Percentiles rank a stretch among this genome's conserved stretches.
These are phyloP conservation scores for Boletus sensibilis DNA, from an alignment of 768 basidiomycete genomes.

Conservation along the genomic window DNA sequence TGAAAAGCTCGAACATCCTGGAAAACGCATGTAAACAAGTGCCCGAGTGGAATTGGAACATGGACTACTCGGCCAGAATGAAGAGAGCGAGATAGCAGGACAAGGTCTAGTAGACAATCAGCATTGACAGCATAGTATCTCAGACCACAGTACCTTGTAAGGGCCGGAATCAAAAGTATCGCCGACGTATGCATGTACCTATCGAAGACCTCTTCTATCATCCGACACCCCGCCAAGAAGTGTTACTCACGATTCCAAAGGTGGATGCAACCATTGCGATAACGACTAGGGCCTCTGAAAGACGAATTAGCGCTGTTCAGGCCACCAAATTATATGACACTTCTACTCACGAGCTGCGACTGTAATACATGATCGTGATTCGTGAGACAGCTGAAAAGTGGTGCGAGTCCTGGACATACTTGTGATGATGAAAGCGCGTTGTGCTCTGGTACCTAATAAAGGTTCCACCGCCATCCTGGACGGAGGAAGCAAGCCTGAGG, in stretches of 20 bases:
- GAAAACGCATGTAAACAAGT: conserved; percentile 3
- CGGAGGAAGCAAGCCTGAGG: conserved; percentile 13
- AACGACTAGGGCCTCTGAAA: conserved; percentile 70
- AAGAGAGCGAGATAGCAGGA: conserved; percentile 86
- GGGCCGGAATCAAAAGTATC: conserved; percentile 16
- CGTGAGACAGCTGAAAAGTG: conserved; percentile 4
- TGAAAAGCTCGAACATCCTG: conserved; percentile 76
- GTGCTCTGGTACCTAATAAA: conserved; percentile 69
- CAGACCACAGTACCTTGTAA: conserved; percentile 49
- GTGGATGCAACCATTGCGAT: conserved; percentile 71
- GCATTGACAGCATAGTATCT: neutral
- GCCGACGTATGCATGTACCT: conserved; percentile 48
- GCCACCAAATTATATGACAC: neutral
- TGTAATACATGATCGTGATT: conserved; percentile 25
- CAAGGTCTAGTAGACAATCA: conserved; percentile 51
- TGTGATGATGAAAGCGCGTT: conserved; percentile 67
- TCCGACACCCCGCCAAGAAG: neutral
- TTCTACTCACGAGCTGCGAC: conserved; percentile 58
- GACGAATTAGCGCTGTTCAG: neutral
- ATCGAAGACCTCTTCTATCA: conserved; percentile 3
- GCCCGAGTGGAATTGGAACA: neutral
- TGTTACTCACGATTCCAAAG: conserved; percentile 56
- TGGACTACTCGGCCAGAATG: conserved; percentile 71
- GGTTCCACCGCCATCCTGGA: conserved; percentile 66
- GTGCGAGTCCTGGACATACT: conserved; percentile 43